These are phyloP conservation scores for Flagelloscypha sp. DNA, from an alignment of 768 basidiomycete genomes.

Conservation along the genomic window DNA sequence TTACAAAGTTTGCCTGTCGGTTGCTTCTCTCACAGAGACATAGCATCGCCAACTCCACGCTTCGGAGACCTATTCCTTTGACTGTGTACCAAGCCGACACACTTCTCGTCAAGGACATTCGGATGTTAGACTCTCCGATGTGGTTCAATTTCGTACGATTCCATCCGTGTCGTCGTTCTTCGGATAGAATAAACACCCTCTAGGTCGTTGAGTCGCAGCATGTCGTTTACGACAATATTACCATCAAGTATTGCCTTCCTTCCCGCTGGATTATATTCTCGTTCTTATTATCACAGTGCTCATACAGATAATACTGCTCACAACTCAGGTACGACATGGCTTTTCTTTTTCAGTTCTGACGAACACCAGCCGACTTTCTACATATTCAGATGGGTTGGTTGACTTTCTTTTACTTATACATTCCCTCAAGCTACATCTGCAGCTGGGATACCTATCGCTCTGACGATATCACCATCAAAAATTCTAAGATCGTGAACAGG, in stretches of 20 bases:
- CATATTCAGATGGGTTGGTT: no score
- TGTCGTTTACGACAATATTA: slow-evolving; percentile 38
- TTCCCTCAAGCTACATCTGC: no score
- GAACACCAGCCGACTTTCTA: no score
- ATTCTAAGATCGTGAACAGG: slow-evolving; percentile 47
- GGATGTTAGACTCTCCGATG: slow-evolving; percentile 42
- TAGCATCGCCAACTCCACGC: slow-evolving; percentile 36
- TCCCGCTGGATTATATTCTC: no score
- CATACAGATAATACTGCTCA: no score
- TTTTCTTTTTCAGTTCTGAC: no score
- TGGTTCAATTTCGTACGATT: slow-evolving; percentile 41
- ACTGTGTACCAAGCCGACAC: slow-evolving; percentile 44
- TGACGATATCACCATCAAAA: slow-evolving; percentile 36
- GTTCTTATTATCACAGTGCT: no score
- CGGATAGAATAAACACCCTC: neutral
- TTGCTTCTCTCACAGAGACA: no score
- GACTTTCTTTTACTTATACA: no score
- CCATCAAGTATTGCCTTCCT: no score
- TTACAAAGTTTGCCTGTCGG: no score
- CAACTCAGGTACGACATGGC: no score
- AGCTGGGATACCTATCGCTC: slow-evolving; percentile 61
- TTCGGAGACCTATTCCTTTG: slow-evolving; percentile 47
- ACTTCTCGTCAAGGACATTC: slow-evolving; percentile 38
- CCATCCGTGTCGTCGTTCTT: neutral
- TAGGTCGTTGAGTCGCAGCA: slow-evolving; percentile 42